phyloP scores from a whole-genome alignment of 805 yeast species.

The Lipomyces sp. region DNA sequence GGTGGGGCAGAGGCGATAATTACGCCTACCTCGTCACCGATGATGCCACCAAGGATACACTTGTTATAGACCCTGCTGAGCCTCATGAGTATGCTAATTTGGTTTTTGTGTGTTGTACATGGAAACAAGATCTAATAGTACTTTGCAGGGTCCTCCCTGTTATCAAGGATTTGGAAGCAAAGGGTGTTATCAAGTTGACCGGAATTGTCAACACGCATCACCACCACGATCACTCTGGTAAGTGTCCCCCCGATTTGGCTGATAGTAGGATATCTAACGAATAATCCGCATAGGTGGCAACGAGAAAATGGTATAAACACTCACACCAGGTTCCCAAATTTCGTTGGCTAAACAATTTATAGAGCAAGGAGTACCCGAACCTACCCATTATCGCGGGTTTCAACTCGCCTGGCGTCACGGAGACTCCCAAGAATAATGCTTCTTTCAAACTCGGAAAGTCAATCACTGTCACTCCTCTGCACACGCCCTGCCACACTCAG shows the following conservation, averaged over 20 bases:
- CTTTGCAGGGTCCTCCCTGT: conserved; percentile 51
- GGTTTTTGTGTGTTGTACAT: neutral
- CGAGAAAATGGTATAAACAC: conserved; percentile 27
- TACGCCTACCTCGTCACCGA: conserved; percentile 82
- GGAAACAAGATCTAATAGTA: neutral
- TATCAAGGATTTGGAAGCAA: conserved; percentile 47
- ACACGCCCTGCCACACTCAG: conserved; percentile 98
- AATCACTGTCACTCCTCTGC: conserved; percentile 74
- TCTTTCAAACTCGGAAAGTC: conserved; percentile 65
- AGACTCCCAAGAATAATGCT: conserved; percentile 70
- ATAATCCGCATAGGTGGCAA: conserved; percentile 30
- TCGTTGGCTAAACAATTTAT: neutral
- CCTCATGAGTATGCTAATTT: conserved; percentile 59
- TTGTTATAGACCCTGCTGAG: conserved; percentile 92
- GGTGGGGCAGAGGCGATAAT: conserved; percentile 94
- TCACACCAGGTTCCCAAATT: neutral
- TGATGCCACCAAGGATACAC: conserved; percentile 64
- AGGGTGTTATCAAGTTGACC: conserved; percentile 54
- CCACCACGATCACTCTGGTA: conserved; percentile 94
- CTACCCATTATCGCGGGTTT: conserved; percentile 81
- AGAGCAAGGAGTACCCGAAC: conserved; percentile 47
- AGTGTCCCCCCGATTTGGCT: conserved; percentile 55
- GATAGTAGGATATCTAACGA: conserved; percentile 41
- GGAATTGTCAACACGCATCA: conserved; percentile 96
- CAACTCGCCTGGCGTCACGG: conserved; percentile 73